Conservation (phyloP, 1,284 basidiomycete species). For the Somion occarium region DNA sequence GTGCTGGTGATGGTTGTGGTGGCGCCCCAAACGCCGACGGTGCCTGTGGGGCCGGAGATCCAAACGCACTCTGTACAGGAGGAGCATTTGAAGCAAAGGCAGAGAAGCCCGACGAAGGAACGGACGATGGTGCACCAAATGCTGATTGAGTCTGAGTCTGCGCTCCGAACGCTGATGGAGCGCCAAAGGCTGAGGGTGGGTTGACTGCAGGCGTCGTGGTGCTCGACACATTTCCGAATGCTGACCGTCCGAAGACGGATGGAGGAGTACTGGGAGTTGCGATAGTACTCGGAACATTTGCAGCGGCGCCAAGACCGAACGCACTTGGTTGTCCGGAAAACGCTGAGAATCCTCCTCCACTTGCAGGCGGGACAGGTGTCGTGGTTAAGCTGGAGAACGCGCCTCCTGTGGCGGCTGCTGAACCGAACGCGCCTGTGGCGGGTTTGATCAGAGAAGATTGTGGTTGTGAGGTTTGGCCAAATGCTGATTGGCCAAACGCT, state of each 20-base stretch:
- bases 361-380: slow-evolving; percentile 8
- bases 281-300: slow-evolving; percentile 13
- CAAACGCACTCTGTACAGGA: slow-evolving; percentile 22
- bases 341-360: slow-evolving; percentile 30
- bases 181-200: slow-evolving; percentile 19
- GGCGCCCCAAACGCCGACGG: slow-evolving; percentile 16
- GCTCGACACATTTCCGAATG: slow-evolving; percentile 11
- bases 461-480: slow-evolving; percentile 25
- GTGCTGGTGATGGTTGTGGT: slow-evolving; percentile 9
- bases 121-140: slow-evolving; percentile 24
- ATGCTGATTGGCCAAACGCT: slow-evolving; percentile 28
- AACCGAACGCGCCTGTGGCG: slow-evolving; percentile 30
- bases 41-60: slow-evolving; percentile 6
- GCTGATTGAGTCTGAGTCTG: slow-evolving; percentile 14
- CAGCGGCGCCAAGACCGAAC: slow-evolving; percentile 26
- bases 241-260: slow-evolving; percentile 26
- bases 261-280: slow-evolving; percentile 9
- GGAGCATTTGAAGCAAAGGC: slow-evolving; percentile 21
- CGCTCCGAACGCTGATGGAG: slow-evolving; percentile 28
- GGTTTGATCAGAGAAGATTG: slow-evolving; percentile 30
- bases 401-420: slow-evolving; percentile 17
- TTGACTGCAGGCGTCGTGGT: slow-evolving; percentile 10
- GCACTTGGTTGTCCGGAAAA: slow-evolving; percentile 29
- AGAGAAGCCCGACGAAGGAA: slow-evolving; percentile 23
- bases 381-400: slow-evolving; percentile 19